Evolutionary conservation across 2,329 filamentous ascomycete species (phyloP).

Genomic region (Fusarium hainanense): DNA sequence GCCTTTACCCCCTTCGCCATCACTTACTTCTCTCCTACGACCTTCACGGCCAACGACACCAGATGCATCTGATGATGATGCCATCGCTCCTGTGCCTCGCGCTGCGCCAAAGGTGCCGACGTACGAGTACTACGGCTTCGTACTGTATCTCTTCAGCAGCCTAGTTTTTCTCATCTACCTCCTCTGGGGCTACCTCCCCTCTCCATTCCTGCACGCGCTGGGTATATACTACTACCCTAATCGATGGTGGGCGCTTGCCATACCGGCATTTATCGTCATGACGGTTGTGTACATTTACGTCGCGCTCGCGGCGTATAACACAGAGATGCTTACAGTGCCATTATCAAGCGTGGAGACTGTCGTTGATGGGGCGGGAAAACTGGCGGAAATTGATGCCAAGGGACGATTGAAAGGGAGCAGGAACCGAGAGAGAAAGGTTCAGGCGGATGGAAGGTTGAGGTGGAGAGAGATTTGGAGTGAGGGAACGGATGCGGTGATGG

Average conservation of each 20-base stretch:
- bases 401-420: conserved; percentile 61
- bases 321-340: conserved; percentile 84
- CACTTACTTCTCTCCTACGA: conserved; percentile 88
- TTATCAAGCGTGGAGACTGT: conserved; percentile 86
- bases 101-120: conserved; percentile 96
- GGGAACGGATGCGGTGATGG: conserved; percentile 96
- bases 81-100: conserved; percentile 84
- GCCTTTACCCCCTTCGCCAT: conserved; percentile 90
- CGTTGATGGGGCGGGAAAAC: conserved; percentile 88
- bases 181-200: conserved; percentile 90
- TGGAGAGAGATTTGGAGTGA: conserved; percentile 90
- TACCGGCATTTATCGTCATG: conserved; percentile 91
- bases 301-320: conserved; percentile 90
- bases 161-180: conserved; percentile 80
- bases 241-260: conserved; percentile 95
- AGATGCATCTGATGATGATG: conserved; percentile 89
- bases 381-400: conserved; percentile 82
- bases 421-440: conserved; percentile 52
- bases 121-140: conserved; percentile 99
- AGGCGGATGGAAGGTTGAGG: conserved; percentile 59
- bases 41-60: conserved; percentile 94
- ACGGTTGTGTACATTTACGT: conserved; percentile 92
- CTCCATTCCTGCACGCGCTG: conserved; percentile 89
- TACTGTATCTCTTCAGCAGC: conserved; percentile 90
- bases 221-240: conserved; percentile 98